Evolutionary conservation across 2,329 filamentous ascomycete genomes (phyloP).

Genomic region (Pyrenochaeta sp.): DNA sequence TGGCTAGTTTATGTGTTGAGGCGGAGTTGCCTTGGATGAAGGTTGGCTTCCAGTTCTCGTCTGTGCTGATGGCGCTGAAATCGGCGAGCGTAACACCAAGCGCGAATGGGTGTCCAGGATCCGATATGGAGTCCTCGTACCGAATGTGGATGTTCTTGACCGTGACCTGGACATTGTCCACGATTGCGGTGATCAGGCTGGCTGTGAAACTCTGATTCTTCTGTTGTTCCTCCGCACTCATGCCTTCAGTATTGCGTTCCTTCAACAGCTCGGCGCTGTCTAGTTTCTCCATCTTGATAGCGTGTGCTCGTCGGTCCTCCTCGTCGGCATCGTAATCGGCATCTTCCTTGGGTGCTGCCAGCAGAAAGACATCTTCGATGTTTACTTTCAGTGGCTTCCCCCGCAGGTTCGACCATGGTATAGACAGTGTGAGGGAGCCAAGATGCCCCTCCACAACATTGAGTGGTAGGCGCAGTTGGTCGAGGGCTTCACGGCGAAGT

Average conservation of each 20-base stretch:
- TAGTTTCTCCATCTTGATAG: slow-evolving; percentile 98
- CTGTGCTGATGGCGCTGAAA: slow-evolving; percentile 95
- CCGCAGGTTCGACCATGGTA: slow-evolving; percentile 96
- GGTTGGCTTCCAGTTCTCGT: slow-evolving; percentile 92
- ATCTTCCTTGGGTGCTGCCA: slow-evolving; percentile 95
- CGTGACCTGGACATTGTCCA: slow-evolving; percentile 96
- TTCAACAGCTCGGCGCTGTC: slow-evolving; percentile 95
- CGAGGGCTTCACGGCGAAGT: slow-evolving; percentile 90
- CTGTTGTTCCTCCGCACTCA: slow-evolving; percentile 94
- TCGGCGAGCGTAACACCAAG: slow-evolving; percentile 91
- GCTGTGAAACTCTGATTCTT: slow-evolving; percentile 98
- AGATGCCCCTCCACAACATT: slow-evolving; percentile 97
- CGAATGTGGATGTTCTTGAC: slow-evolving; percentile 98
- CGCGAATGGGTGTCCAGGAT: slow-evolving; percentile 93
- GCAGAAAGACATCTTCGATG: slow-evolving; percentile 94
- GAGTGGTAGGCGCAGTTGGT: slow-evolving; percentile 94
- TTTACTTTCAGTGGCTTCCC: slow-evolving; percentile 93
- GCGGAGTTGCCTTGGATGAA: slow-evolving; percentile 88
- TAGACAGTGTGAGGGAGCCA: slow-evolving; percentile 87
- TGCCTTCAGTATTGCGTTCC: slow-evolving; percentile 88
- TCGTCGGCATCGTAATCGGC: slow-evolving; percentile 92
- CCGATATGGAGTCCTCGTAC: slow-evolving; percentile 96
- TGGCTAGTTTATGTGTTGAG: slow-evolving; percentile 92
- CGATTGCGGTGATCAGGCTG: slow-evolving; percentile 92
- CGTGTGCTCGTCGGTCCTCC: slow-evolving; percentile 83